These are phyloP conservation scores for Themeda triandra DNA, from an alignment of 176 grass and related monocot species.

Conservation along the genomic window DNA sequence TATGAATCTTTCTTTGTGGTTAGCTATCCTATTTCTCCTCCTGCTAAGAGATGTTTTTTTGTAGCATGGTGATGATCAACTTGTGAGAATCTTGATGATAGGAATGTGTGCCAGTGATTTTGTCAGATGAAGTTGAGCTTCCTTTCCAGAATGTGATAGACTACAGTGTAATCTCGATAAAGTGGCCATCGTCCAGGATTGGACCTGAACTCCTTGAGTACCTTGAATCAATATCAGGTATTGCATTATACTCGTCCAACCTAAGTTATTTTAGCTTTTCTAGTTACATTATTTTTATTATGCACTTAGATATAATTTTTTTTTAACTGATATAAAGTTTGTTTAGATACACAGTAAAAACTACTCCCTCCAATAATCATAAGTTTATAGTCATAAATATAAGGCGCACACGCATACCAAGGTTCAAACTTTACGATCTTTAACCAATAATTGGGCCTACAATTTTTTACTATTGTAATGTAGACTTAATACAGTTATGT, in stretches of 20 bases:
- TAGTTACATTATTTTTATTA: not conserved
- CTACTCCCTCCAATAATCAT: not conserved
- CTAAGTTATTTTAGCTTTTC: not conserved
- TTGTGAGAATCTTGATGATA: constrained; percentile 45
- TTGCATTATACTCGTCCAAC: not conserved
- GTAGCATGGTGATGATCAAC: not conserved
- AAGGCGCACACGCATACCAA: not conserved
- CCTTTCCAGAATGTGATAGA: constrained; percentile 92
- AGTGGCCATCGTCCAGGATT: constrained; percentile 80
- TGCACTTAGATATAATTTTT: not conserved
- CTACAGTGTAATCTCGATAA: constrained; percentile 83
- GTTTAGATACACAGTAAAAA: not conserved
- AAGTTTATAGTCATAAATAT: not conserved
- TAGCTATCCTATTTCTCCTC: constrained; percentile 25
- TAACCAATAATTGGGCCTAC: not conserved
- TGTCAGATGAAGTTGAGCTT: constrained; percentile 91
- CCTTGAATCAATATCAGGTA: constrained; percentile 85
- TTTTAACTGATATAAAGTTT: not conserved
- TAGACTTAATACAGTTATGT: not conserved
- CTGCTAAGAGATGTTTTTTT: not conserved
- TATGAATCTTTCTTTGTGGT: constrained; percentile 95
- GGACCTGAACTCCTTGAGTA: constrained; percentile 63
- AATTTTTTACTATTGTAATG: not conserved
- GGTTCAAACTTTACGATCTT: not conserved
- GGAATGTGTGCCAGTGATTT: constrained; percentile 94